Evolutionary conservation across 257 asterid species (phyloP).

Genomic region (Craterostigma plantagineum): DNA sequence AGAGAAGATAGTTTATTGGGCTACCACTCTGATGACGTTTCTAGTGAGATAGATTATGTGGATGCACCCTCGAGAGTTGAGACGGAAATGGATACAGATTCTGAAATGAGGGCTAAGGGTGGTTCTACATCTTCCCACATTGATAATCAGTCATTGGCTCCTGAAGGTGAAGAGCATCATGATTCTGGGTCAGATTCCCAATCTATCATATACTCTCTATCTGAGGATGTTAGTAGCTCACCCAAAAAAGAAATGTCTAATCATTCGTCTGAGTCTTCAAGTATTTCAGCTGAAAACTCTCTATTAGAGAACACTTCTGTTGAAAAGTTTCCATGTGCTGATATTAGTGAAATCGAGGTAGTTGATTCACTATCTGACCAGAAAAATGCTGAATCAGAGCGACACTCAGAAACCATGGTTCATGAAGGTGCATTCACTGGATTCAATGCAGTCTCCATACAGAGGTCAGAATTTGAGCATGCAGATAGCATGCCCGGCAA

Average conservation of each 20-base stretch:
- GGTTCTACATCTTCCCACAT: slow-evolving; percentile 16
- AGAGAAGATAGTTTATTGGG: slow-evolving; percentile 23
- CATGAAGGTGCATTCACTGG: slow-evolving; percentile 11
- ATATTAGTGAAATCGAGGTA: slow-evolving; percentile 9
- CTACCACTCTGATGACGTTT: slow-evolving; percentile 45
- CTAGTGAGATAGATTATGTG: slow-evolving; percentile 63
- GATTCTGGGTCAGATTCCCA: slow-evolving; percentile 37
- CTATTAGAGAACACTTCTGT: slow-evolving; percentile 11
- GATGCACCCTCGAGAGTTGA: slow-evolving; percentile 76
- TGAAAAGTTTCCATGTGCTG: slow-evolving; percentile 14
- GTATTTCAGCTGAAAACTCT: slow-evolving; percentile 19
- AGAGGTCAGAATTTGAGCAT: too few species aligned
- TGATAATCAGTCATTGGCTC: slow-evolving; percentile 15
- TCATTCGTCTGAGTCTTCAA: slow-evolving; percentile 18
- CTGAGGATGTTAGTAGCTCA: slow-evolving; percentile 26
- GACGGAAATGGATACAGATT: slow-evolving; percentile 54
- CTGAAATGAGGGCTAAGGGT: slow-evolving; percentile 35
- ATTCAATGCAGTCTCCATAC: slow-evolving; percentile 11
- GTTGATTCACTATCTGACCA: slow-evolving; percentile 12
- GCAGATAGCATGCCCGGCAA: too few species aligned
- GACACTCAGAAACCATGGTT: slow-evolving; percentile 11
- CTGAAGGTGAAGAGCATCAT: slow-evolving; percentile 22
- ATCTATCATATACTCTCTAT: slow-evolving; percentile 36
- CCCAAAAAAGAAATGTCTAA: slow-evolving; percentile 22
- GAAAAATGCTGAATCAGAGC: slow-evolving; percentile 11